Evolutionary conservation across 2,329 filamentous ascomycete genomes (phyloP).

Genomic region (Colletotrichum tanaceti): DNA sequence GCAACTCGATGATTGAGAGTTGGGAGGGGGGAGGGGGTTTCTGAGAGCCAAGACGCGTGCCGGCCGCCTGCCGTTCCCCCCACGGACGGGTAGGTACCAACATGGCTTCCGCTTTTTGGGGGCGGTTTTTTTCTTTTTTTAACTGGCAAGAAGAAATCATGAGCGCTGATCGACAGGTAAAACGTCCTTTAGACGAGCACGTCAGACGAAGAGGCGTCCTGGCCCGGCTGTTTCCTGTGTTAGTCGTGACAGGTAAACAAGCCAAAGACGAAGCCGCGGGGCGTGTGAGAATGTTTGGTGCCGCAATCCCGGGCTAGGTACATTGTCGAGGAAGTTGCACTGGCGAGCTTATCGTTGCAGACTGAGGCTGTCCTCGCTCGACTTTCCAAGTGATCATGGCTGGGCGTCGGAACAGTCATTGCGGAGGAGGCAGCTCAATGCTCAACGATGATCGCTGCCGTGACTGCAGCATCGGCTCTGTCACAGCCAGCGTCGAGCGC

Average conservation of each 20-base stretch:
- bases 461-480: constrained; percentile 3
- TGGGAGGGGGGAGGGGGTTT: background rate
- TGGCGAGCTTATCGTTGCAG: constrained; percentile 7
- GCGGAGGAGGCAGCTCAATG: constrained; percentile 13
- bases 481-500: constrained; percentile 6
- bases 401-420: constrained; percentile 8
- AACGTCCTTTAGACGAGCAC: constrained; percentile 4
- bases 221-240: constrained; percentile 11
- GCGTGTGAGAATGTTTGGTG: constrained; percentile 16
- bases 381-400: constrained; percentile 1
- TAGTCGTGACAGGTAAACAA: constrained; percentile 25
- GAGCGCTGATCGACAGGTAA: background rate
- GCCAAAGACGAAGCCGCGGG: constrained; percentile 13
- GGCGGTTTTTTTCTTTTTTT: background rate
- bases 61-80: constrained; percentile 10
- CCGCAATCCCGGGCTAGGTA: constrained; percentile 13
- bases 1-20: constrained; percentile 18
- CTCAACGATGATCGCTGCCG: background rate
- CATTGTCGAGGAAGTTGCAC: constrained; percentile 2
- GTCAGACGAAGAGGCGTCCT: constrained; percentile 20
- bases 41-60: constrained; percentile 9
- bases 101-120: constrained; percentile 33
- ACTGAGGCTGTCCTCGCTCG: constrained; percentile 6
- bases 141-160: too few species aligned
- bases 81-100: constrained; percentile 6